phyloP scores from a whole-genome alignment of 306 rosid species.

The Boehmeria nivea region DNA sequence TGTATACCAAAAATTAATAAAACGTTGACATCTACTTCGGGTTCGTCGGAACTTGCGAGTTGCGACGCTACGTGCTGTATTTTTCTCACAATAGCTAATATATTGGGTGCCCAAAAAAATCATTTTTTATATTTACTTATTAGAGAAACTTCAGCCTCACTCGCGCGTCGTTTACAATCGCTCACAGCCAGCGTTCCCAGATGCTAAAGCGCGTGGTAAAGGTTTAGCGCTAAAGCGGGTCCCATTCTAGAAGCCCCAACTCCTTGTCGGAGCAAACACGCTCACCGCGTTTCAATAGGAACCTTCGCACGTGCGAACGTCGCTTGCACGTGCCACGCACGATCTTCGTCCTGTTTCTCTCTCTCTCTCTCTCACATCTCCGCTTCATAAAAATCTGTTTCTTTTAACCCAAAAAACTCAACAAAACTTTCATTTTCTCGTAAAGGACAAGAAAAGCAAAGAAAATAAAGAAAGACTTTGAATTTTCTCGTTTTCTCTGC shows the following conservation, averaged over 20 bases:
- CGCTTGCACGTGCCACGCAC: conserved; percentile 25
- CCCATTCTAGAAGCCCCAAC: conserved; percentile 8
- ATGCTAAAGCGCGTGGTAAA: neutral
- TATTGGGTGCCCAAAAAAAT: too few species aligned
- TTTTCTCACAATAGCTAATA: too few species aligned
- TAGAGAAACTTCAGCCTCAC: too few species aligned
- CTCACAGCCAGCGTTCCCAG: too few species aligned
- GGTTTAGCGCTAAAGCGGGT: neutral
- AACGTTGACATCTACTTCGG: too few species aligned
- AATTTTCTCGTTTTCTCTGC: conserved; percentile 4
- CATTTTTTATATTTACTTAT: too few species aligned
- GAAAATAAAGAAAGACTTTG: neutral
- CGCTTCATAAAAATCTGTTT: neutral
- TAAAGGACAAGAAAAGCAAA: neutral
- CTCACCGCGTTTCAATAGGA: conserved; percentile 1
- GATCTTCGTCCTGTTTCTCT: too few species aligned
- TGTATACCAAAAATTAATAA: too few species aligned
- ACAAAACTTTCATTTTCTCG: neutral
- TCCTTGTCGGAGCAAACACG: conserved; percentile 2
- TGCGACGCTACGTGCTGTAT: neutral
- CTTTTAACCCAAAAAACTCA: neutral
- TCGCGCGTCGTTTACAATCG: too few species aligned
- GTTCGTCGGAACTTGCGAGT: too few species aligned
- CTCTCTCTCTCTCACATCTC: conserved; percentile 1
- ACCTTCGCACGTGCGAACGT: neutral